These are phyloP conservation scores for Debaryomycetaceae sp. DNA, from an alignment of 1,139 yeast genomes.

Conservation along the genomic window DNA sequence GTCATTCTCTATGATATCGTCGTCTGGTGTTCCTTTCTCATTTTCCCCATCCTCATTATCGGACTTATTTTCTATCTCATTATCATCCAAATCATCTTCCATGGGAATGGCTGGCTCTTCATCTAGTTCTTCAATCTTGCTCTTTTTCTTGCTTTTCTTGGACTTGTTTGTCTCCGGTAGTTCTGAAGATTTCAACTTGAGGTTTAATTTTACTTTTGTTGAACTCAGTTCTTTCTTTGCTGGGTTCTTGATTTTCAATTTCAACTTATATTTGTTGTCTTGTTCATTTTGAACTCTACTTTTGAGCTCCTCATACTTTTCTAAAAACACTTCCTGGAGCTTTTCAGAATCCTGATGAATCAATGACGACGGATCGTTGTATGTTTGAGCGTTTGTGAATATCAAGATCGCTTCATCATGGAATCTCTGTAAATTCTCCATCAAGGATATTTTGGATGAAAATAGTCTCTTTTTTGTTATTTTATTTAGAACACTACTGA, in stretches of 20 bases:
- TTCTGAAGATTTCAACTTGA: constrained; percentile 13
- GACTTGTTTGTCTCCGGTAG: constrained; percentile 14
- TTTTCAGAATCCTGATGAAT: constrained; percentile 55
- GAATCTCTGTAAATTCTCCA: constrained; percentile 46
- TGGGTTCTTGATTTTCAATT: constrained; percentile 22
- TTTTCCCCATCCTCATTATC: constrained; percentile 5
- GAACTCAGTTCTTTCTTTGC: constrained; percentile 8
- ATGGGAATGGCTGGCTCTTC: constrained; percentile 15
- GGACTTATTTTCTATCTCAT: constrained; percentile 10
- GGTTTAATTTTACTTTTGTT: constrained; percentile 23
- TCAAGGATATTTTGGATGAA: constrained; percentile 20
- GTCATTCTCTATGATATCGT: constrained; percentile 7
- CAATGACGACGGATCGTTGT: constrained; percentile 53
- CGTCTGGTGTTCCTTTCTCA: constrained; percentile 3
- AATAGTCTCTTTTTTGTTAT: constrained; percentile 37
- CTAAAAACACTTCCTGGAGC: constrained; percentile 34
- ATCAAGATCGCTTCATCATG: constrained; percentile 47
- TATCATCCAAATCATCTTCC: constrained; percentile 16
- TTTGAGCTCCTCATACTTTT: constrained; percentile 25
- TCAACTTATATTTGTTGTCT: constrained; percentile 18
- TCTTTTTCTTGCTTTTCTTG: constrained; percentile 19
- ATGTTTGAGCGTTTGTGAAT: constrained; percentile 55
- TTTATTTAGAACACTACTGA: constrained; percentile 41
- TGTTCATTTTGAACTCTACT: constrained; percentile 11
- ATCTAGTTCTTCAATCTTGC: constrained; percentile 9